Percentiles rank a stretch among this genome's conserved stretches.
Evolutionary conservation across 495 filamentous ascomycete genomes (phyloP).

Genomic region (Lepraria neglecta): DNA sequence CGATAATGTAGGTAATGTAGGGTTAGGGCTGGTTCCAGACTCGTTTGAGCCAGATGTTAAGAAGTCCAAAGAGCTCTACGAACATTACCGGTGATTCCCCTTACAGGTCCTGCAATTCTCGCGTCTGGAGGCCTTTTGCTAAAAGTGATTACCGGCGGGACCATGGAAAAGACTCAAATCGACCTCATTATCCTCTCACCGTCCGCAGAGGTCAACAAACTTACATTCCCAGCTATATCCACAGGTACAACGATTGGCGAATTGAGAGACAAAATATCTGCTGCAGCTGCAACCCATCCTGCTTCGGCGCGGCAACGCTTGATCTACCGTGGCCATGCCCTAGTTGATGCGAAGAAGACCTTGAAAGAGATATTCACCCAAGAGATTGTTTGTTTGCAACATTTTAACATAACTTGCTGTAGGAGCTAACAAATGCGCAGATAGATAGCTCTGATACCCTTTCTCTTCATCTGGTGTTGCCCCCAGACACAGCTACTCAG

Average conservation of each 20-base stretch:
- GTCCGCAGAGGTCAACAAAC: conserved; percentile 48
- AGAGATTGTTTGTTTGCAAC: conserved; percentile 44
- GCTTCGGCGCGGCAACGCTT: conserved; percentile 51
- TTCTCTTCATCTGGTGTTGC: conserved; percentile 60
- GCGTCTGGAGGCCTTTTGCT: neutral
- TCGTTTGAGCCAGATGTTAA: conserved; percentile 12
- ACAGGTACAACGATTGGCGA: conserved; percentile 51
- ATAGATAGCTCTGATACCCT: conserved; percentile 42
- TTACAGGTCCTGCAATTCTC: neutral
- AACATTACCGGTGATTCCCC: neutral
- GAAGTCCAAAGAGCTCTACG: neutral
- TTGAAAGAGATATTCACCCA: conserved; percentile 54
- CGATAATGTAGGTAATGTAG: too few relatives aligned
- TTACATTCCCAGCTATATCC: conserved; percentile 49
- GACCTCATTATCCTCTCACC: conserved; percentile 59
- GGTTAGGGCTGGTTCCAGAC: too few relatives aligned
- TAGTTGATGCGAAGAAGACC: conserved; percentile 47
- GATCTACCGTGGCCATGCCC: conserved; percentile 58
- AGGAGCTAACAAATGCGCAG: conserved; percentile 28
- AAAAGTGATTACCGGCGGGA: neutral
- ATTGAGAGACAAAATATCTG: conserved; percentile 55
- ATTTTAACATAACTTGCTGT: neutral
- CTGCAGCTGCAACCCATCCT: conserved; percentile 48
- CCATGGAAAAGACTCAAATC: conserved; percentile 22
- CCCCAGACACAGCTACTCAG: conserved; percentile 29